These are phyloP conservation scores for Thelonectria rubi DNA, from an alignment of 2,329 filamentous ascomycete genomes.

Conservation along the genomic window DNA sequence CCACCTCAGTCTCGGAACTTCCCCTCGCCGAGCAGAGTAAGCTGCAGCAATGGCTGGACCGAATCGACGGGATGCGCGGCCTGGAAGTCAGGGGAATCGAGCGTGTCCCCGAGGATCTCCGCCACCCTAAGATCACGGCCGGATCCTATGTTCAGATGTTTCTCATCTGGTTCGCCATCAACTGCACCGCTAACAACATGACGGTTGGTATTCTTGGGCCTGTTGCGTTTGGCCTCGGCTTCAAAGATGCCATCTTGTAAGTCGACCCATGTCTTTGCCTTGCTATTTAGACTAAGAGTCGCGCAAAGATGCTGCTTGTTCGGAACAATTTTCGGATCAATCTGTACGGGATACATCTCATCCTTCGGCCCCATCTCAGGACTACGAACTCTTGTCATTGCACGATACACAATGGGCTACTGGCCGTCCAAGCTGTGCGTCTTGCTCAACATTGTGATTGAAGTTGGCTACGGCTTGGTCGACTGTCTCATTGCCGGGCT, in stretches of 20 bases:
- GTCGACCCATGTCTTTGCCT: not conserved
- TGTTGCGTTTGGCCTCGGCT: not conserved
- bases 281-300: too few species aligned
- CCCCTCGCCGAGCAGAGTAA: not conserved
- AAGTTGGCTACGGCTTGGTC: not conserved
- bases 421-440: not conserved
- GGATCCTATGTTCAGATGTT: constrained; percentile 2
- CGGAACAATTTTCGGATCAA: not conserved
- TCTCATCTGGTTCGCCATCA: constrained; percentile 1
- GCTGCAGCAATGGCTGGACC: not conserved
- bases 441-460: not conserved
- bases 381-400: not conserved
- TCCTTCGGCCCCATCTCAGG: not conserved
- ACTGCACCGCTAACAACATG: constrained; percentile 8
- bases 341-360: not conserved
- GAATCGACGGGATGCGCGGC: not conserved
- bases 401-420: not conserved
- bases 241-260: not conserved
- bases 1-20: not conserved
- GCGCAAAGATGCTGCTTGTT: not conserved
- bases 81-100: not conserved
- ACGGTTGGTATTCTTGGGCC: constrained; percentile 3
- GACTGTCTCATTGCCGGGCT: not conserved
- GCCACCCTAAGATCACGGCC: not conserved
- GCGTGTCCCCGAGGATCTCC: not conserved